Conservation (phyloP, 192 early-diverging fungal species). For the Phlyctochytrium planicorne region DNA sequence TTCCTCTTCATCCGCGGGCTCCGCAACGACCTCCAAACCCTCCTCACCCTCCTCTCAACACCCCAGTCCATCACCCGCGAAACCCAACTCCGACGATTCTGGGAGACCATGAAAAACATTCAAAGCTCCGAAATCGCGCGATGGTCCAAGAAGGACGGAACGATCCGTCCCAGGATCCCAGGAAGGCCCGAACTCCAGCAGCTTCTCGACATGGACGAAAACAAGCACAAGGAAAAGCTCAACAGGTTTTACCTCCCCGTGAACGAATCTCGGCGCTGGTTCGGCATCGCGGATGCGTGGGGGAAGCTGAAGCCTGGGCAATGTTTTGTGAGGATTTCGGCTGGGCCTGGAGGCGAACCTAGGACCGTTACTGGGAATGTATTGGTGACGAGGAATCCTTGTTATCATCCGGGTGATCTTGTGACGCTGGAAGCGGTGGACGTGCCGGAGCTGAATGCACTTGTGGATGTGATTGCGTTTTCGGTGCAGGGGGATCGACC, state of each 20-base stretch:
- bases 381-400: slow-evolving; percentile 25
- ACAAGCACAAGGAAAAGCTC: neutral
- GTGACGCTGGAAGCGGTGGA: slow-evolving; percentile 24
- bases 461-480: slow-evolving; percentile 25
- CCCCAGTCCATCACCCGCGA: neutral
- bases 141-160: slow-evolving; percentile 10
- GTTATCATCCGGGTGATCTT: slow-evolving; percentile 35
- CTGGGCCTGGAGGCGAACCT: neutral
- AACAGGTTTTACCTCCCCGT: slow-evolving; percentile 18
- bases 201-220: too few species aligned
- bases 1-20: slow-evolving; percentile 22
- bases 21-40: neutral
- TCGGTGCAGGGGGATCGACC: slow-evolving; percentile 13
- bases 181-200: neutral
- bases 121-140: slow-evolving; percentile 6
- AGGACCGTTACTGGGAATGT: slow-evolving; percentile 19
- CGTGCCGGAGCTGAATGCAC: slow-evolving; percentile 3
- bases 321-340: slow-evolving; percentile 10
- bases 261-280: slow-evolving; percentile 9
- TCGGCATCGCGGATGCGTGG: slow-evolving; percentile 25
- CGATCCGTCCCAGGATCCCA: neutral
- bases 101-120: slow-evolving; percentile 4
- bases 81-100: slow-evolving; percentile 4
- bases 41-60: neutral
- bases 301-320: slow-evolving; percentile 12